These are phyloP conservation scores for Psilocybe tampanensis DNA, from an alignment of 768 basidiomycete genomes.

Conservation along the genomic window DNA sequence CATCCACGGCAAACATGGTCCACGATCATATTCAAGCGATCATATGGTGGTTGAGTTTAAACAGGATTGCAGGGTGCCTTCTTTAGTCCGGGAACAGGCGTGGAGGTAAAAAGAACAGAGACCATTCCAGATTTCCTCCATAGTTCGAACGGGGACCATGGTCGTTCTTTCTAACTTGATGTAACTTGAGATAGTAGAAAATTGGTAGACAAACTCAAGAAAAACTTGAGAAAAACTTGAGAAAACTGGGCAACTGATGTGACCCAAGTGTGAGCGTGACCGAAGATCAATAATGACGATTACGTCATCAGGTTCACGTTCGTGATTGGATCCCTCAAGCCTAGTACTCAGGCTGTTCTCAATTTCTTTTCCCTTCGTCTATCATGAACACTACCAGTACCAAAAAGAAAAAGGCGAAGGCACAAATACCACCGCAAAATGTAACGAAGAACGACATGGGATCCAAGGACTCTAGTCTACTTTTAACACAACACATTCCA, in stretches of 20 bases:
- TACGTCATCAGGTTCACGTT: background rate
- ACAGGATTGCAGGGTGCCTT: too few relatives aligned
- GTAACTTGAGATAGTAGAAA: background rate
- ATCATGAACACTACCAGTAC: constrained; percentile 18
- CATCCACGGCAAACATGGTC: background rate
- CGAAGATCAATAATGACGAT: background rate
- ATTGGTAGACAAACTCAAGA: background rate
- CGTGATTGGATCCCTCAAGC: too few relatives aligned
- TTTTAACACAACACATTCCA: constrained; percentile 32
- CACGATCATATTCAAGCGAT: background rate
- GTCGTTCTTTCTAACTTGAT: too few relatives aligned
- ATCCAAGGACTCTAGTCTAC: background rate
- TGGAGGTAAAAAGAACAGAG: too few relatives aligned
- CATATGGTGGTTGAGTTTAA: background rate
- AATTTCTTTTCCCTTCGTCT: constrained; percentile 3
- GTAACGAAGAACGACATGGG: constrained; percentile 1
- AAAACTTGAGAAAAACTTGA: background rate
- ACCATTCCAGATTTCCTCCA: too few relatives aligned
- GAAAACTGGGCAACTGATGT: too few relatives aligned
- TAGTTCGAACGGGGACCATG: too few relatives aligned
- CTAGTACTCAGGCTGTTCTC: background rate
- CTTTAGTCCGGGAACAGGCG: too few relatives aligned
- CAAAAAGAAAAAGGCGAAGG: constrained; percentile 17
- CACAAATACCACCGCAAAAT: constrained; percentile 5
- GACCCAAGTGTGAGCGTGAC: too few relatives aligned